Percentiles rank a stretch among this genome's conserved stretches.
Conservation (phyloP, 257 asterid genomes). For the Oldenlandia corymbosa region DNA sequence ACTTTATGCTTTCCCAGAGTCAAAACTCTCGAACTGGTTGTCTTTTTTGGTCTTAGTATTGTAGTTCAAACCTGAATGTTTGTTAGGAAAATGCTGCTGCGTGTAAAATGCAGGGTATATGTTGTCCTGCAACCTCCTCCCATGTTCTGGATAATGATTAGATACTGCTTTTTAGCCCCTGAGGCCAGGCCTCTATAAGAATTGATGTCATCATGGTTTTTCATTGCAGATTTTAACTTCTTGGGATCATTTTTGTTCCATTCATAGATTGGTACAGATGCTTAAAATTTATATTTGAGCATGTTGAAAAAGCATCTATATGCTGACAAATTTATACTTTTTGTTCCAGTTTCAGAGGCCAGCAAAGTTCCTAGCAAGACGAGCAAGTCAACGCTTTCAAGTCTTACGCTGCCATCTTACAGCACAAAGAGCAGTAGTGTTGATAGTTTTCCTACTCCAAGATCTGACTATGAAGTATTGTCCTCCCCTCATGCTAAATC, state of each 20-base stretch:
- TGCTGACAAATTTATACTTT: neutral
- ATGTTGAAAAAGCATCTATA: neutral
- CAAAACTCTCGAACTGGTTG: too few species aligned
- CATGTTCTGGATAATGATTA: neutral
- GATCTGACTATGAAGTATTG: slow-evolving; percentile 78
- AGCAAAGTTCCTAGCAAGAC: slow-evolving; percentile 41
- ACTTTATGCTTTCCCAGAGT: neutral
- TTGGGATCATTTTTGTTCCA: too few species aligned
- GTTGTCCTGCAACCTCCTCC: neutral
- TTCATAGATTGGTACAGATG: neutral
- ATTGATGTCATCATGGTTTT: neutral
- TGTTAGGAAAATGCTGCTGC: too few species aligned
- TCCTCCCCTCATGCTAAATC: slow-evolving; percentile 73
- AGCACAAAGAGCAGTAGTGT: slow-evolving; percentile 54
- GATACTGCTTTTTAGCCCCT: too few species aligned
- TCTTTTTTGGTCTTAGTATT: too few species aligned
- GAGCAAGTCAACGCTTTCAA: slow-evolving; percentile 45
- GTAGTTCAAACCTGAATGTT: neutral
- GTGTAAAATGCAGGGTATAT: neutral
- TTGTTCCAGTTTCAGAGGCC: slow-evolving; percentile 35
- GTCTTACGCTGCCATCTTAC: slow-evolving; percentile 46
- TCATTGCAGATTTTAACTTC: too few species aligned
- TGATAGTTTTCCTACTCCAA: slow-evolving; percentile 72
- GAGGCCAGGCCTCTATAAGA: neutral
- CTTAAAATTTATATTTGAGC: neutral